phyloP scores from a whole-genome alignment of 2,329 filamentous ascomycete genomes.

The Dendryphion nanum region DNA sequence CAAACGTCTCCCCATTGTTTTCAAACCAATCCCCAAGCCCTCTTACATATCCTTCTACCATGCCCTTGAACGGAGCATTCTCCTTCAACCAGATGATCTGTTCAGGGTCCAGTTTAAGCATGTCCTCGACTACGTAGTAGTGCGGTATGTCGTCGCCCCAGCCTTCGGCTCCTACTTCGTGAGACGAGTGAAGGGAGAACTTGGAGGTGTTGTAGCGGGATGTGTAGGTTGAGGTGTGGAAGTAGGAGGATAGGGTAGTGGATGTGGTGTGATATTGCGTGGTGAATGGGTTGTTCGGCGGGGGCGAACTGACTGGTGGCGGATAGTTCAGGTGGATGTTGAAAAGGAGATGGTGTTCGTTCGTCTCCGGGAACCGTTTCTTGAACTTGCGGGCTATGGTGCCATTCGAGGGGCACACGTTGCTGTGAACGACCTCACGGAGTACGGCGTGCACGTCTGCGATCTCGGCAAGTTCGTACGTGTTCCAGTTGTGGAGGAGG shows the following conservation, averaged over 20 bases:
- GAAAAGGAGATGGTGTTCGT: slow-evolving; percentile 51
- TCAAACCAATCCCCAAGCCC: slow-evolving; percentile 60
- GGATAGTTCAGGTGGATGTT: slow-evolving; percentile 54
- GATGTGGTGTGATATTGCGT: slow-evolving; percentile 16
- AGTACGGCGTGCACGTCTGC: slow-evolving; percentile 58
- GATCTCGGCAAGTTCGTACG: slow-evolving; percentile 56
- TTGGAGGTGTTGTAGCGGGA: slow-evolving; percentile 45
- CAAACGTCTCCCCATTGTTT: slow-evolving; percentile 63
- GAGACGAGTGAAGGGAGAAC: slow-evolving; percentile 48
- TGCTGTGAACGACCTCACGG: slow-evolving; percentile 55
- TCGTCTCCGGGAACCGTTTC: slow-evolving; percentile 53
- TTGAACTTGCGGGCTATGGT: slow-evolving; percentile 59
- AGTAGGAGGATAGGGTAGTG: slow-evolving; percentile 34
- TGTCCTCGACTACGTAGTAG: slow-evolving; percentile 64
- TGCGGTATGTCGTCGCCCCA: slow-evolving; percentile 65
- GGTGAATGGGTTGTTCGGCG: slow-evolving; percentile 31
- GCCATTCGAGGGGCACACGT: slow-evolving; percentile 62
- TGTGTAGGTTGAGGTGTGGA: slow-evolving; percentile 33
- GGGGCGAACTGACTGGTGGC: slow-evolving; percentile 27
- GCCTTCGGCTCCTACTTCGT: slow-evolving; percentile 58
- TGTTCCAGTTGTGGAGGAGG: slow-evolving; percentile 60
- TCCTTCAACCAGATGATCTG: slow-evolving; percentile 59
- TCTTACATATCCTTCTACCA: slow-evolving; percentile 56
- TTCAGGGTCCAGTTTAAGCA: slow-evolving; percentile 62
- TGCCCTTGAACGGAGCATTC: slow-evolving; percentile 54